These are phyloP conservation scores for Fomes fomentarius DNA, from an alignment of 1,284 basidiomycete genomes.

Conservation along the genomic window DNA sequence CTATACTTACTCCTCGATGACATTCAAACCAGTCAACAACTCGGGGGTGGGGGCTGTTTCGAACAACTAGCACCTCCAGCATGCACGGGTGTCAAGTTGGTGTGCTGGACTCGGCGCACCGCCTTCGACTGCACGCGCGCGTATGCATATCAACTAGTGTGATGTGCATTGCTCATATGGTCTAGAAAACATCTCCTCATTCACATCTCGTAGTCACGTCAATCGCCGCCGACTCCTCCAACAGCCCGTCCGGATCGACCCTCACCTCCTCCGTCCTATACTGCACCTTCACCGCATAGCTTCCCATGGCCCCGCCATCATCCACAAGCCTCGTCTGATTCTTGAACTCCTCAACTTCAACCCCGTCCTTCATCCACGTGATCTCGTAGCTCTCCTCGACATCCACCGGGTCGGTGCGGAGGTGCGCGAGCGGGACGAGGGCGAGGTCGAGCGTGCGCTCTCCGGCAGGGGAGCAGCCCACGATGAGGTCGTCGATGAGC, in stretches of 20 bases:
- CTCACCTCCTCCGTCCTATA: slow-evolving; percentile 63
- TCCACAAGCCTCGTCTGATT: slow-evolving; percentile 52
- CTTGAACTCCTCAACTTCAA: slow-evolving; percentile 43
- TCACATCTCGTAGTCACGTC: slow-evolving; percentile 19
- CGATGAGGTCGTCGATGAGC: slow-evolving; percentile 59
- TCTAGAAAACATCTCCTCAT: too few species aligned
- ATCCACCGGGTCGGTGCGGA: slow-evolving; percentile 42
- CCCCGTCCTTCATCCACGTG: slow-evolving; percentile 53
- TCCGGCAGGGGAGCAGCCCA: slow-evolving; percentile 36
- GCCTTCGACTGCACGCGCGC: too few species aligned
- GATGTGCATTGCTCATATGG: too few species aligned
- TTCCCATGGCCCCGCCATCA: slow-evolving; percentile 36
- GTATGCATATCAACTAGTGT: too few species aligned
- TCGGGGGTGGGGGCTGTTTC: too few species aligned
- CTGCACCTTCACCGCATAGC: slow-evolving; percentile 49
- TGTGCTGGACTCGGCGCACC: too few species aligned
- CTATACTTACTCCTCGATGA: too few species aligned
- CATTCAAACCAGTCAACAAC: too few species aligned
- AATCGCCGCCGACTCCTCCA: slow-evolving; percentile 20
- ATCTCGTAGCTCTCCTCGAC: slow-evolving; percentile 57
- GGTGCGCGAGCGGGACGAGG: slow-evolving; percentile 63
- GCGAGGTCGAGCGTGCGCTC: slow-evolving; percentile 41
- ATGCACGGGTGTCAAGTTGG: too few species aligned
- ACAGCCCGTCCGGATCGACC: slow-evolving; percentile 42
- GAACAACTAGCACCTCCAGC: too few species aligned